Evolutionary conservation across 768 basidiomycete genomes (phyloP).

Genomic region (Cystofilobasidium ferigula): DNA sequence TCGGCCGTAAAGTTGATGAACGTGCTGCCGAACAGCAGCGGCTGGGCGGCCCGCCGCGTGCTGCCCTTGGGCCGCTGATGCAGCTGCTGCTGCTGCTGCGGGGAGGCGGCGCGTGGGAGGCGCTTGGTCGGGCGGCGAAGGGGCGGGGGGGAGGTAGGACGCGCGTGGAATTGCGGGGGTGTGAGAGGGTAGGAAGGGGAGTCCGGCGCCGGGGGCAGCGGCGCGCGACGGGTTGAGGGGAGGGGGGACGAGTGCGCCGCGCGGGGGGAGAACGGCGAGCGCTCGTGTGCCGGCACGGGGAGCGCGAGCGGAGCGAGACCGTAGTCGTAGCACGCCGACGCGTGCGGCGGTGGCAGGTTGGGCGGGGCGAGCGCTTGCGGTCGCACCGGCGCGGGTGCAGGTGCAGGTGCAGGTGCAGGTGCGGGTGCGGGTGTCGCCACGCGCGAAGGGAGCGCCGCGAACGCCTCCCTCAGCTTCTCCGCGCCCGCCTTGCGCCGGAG

Average conservation of each 20-base stretch:
- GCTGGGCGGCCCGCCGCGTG: too few species aligned
- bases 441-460: too few species aligned
- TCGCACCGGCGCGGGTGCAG: too few species aligned
- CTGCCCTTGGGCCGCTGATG: not conserved
- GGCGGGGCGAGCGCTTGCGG: not conserved
- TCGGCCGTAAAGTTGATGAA: constrained; percentile 39
- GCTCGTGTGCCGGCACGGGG: not conserved
- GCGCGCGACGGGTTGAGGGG: too few species aligned
- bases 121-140: not conserved
- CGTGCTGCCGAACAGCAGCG: constrained; percentile 15
- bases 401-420: too few species aligned
- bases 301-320: not conserved
- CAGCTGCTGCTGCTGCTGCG: not conserved
- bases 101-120: not conserved
- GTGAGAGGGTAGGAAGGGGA: too few species aligned
- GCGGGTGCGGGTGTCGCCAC: too few species aligned
- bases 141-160: not conserved
- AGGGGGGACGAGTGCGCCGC: not conserved
- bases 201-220: not conserved
- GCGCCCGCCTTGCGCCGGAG: not conserved
- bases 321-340: too few species aligned
- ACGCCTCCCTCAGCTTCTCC: not conserved
- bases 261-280: not conserved
- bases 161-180: not conserved
- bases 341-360: not conserved